phyloP scores from a whole-genome alignment of 2,329 filamentous ascomycete species.

The Fusarium sp. region DNA sequence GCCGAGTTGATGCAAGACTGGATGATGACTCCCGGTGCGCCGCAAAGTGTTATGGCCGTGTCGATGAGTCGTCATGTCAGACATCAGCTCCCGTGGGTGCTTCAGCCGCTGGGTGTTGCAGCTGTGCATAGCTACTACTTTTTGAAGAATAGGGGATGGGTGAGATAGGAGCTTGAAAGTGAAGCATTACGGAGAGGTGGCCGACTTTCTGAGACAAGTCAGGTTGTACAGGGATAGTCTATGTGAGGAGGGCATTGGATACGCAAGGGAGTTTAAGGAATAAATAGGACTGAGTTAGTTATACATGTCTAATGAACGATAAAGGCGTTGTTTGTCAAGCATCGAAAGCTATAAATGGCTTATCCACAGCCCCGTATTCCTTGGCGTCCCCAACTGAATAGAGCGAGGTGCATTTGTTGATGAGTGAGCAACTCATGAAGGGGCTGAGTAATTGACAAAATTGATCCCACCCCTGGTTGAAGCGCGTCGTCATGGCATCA shows the following conservation, averaged over 20 bases:
- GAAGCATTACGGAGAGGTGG: neutral
- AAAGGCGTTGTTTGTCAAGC: neutral
- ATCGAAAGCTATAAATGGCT: neutral
- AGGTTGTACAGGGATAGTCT: neutral
- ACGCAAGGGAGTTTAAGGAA: neutral
- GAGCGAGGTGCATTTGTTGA: slow-evolving; percentile 8
- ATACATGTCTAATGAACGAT: neutral
- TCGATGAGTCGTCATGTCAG: slow-evolving; percentile 47
- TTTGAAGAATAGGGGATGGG: slow-evolving; percentile 25
- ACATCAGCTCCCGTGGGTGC: slow-evolving; percentile 43
- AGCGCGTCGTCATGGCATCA: neutral
- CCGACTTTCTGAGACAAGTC: neutral
- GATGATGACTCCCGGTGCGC: slow-evolving; percentile 59
- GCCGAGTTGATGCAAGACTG: slow-evolving; percentile 59
- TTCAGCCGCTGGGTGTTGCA: slow-evolving; percentile 46
- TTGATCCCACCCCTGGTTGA: neutral
- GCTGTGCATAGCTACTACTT: slow-evolving; percentile 44
- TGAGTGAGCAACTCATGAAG: slow-evolving; percentile 17
- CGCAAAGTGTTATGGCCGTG: slow-evolving; percentile 54
- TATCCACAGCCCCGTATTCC: neutral
- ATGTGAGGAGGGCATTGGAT: neutral
- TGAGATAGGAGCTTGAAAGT: slow-evolving; percentile 1
- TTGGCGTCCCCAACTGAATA: neutral
- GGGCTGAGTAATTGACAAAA: slow-evolving; percentile 14
- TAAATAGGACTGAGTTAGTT: neutral